phyloP scores from a whole-genome alignment of 2,329 filamentous ascomycete species.

The Akanthomyces dipterigenus region DNA sequence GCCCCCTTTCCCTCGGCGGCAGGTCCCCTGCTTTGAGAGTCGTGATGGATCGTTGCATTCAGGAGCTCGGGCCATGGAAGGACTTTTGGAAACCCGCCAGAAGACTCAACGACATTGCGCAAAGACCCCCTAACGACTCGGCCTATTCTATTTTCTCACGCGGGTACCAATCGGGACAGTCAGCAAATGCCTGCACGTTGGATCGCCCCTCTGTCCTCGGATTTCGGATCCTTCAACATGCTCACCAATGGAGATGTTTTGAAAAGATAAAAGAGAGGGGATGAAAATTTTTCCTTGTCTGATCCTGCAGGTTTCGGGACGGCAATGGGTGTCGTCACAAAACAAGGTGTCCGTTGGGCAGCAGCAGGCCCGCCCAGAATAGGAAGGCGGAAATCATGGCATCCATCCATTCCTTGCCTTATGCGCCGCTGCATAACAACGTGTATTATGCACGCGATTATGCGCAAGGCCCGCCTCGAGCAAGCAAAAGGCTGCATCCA shows the following conservation, averaged over 20 bases:
- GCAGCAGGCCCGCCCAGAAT: not conserved
- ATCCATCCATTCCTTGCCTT: not conserved
- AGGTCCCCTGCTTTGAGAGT: not conserved
- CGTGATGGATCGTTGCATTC: constrained; percentile 5
- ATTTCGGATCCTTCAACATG: not conserved
- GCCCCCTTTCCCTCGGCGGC: not conserved
- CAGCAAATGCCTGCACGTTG: not conserved
- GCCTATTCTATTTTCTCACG: not conserved
- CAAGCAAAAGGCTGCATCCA: not conserved
- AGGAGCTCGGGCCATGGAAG: constrained; percentile 11
- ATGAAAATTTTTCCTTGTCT: not conserved
- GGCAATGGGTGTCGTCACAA: not conserved
- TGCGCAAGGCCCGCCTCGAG: not conserved
- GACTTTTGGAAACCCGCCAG: not conserved
- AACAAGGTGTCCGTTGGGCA: not conserved
- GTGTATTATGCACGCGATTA: not conserved
- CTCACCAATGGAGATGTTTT: too few relatives aligned
- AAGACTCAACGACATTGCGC: not conserved
- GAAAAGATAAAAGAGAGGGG: too few relatives aligned
- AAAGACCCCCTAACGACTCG: not conserved
- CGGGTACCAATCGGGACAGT: not conserved
- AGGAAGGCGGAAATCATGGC: not conserved
- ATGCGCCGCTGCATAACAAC: not conserved
- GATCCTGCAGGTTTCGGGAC: not conserved
- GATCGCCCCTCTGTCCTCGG: not conserved